Evolutionary conservation across 495 filamentous ascomycete species (phyloP).

Genomic region (Podospora fimiseda): DNA sequence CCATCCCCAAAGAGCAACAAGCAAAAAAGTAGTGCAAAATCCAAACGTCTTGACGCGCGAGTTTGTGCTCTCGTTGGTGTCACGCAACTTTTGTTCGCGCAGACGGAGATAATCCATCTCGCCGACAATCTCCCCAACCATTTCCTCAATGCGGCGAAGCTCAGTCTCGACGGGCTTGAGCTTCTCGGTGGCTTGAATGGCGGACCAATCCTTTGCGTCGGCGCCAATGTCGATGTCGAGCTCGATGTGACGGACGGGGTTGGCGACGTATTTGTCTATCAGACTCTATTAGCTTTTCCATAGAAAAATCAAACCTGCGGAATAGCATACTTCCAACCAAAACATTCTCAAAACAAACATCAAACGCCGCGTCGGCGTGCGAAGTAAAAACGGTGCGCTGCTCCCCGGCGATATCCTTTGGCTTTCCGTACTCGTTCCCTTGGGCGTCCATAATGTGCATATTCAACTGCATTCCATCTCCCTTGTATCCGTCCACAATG

Average conservation of each 20-base stretch:
- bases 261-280: slow-evolving; percentile 37
- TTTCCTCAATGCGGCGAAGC: slow-evolving; percentile 84
- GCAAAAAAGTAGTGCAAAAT: slow-evolving; percentile 87
- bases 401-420: slow-evolving; percentile 88
- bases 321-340: slow-evolving; percentile 57
- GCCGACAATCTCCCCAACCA: slow-evolving; percentile 69
- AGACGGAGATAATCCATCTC: slow-evolving; percentile 90
- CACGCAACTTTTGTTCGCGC: slow-evolving; percentile 89
- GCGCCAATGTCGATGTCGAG: slow-evolving; percentile 98
- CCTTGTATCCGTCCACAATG: slow-evolving; percentile 73
- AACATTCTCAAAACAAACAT: slow-evolving; percentile 94
- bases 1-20: slow-evolving; percentile 87
- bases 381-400: slow-evolving; percentile 90
- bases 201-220: slow-evolving; percentile 96
- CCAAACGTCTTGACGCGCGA: slow-evolving; percentile 98
- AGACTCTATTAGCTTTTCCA: slow-evolving; percentile 12
- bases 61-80: slow-evolving; percentile 99
- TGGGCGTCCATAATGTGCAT: slow-evolving; percentile 97
- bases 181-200: slow-evolving; percentile 94
- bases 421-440: slow-evolving; percentile 88
- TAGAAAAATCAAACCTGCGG: neutral
- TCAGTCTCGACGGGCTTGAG: slow-evolving; percentile 96
- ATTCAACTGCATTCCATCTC: slow-evolving; percentile 89
- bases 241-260: slow-evolving; percentile 73
- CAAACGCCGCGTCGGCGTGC: slow-evolving; percentile 89